Evolutionary conservation across 805 yeast species (phyloP).

Genomic region (Nakazawaea molendinolei): DNA sequence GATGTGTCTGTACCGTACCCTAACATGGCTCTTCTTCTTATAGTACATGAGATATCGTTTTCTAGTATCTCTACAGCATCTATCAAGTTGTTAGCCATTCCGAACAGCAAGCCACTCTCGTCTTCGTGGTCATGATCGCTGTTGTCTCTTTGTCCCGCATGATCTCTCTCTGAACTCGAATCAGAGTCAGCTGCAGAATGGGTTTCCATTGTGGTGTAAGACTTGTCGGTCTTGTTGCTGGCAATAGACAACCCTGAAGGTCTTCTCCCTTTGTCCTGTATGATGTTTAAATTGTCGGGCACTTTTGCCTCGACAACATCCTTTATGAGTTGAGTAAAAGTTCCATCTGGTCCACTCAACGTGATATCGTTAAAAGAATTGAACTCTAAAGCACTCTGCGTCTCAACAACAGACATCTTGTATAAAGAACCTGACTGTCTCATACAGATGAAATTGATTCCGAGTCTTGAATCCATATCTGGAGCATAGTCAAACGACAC

Average conservation of each 20-base stretch:
- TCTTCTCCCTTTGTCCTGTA: neutral
- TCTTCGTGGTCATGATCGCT: constrained; percentile 19
- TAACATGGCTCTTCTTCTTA: constrained; percentile 60
- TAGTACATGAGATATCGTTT: constrained; percentile 69
- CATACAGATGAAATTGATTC: constrained; percentile 74
- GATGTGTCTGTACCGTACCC: constrained; percentile 72
- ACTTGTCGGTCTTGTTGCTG: neutral
- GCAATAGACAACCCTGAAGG: constrained; percentile 3
- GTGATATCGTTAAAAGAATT: constrained; percentile 64
- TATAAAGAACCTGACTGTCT: constrained; percentile 86
- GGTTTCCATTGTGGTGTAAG: no score
- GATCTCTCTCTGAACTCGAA: constrained; percentile 13
- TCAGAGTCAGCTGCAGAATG: neutral
- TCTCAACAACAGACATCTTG: constrained; percentile 66
- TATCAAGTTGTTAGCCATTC: constrained; percentile 12
- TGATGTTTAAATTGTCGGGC: neutral
- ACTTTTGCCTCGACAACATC: constrained; percentile 18
- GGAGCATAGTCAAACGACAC: constrained; percentile 82
- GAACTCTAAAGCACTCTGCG: constrained; percentile 55
- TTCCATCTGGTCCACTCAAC: constrained; percentile 52
- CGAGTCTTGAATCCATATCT: constrained; percentile 37
- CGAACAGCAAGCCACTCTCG: constrained; percentile 17
- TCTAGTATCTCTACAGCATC: constrained; percentile 34
- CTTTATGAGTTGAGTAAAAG: constrained; percentile 35
- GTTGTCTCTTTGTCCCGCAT: constrained; percentile 30